Percentiles rank a stretch among this genome's conserved stretches.
Evolutionary conservation across 352 stramenopile species (phyloP).

Genomic region (Globisporangium cederbergense): DNA sequence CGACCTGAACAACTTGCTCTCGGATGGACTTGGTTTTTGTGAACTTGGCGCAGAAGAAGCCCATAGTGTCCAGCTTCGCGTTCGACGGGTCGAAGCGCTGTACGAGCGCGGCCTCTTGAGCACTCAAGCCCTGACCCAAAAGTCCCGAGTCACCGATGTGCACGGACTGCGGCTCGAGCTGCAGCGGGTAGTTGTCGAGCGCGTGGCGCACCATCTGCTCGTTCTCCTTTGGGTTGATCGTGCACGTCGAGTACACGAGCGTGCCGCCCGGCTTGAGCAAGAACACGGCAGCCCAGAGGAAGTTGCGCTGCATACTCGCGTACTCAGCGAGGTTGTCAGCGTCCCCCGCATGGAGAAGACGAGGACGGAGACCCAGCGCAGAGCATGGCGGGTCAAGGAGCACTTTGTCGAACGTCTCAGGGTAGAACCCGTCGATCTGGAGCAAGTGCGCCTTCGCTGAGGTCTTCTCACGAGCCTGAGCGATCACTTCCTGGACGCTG

Average conservation of each 20-base stretch:
- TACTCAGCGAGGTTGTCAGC: constrained; percentile 70
- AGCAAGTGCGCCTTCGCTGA: constrained; percentile 60
- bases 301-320: constrained; percentile 86
- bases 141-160: constrained; percentile 70
- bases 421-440: constrained; percentile 83
- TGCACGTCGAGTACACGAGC: constrained; percentile 95
- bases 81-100: constrained; percentile 89
- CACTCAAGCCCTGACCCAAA: constrained; percentile 66
- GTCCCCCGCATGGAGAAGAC: constrained; percentile 82
- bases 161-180: constrained; percentile 63
- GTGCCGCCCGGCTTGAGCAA: constrained; percentile 89
- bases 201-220: constrained; percentile 91
- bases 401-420: constrained; percentile 93
- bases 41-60: constrained; percentile 94
- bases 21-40: constrained; percentile 72
- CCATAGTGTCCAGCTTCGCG: constrained; percentile 84
- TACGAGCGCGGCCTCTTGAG: constrained; percentile 68
- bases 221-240: constrained; percentile 91
- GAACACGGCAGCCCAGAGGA: constrained; percentile 81
- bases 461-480: constrained; percentile 36
- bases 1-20: neutral
- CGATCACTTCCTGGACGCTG: constrained; percentile 64
- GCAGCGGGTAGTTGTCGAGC: constrained; percentile 82
- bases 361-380: constrained; percentile 90
- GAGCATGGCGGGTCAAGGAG: constrained; percentile 92